Evolutionary conservation across 345 rosid species (phyloP).

Genomic region (Conringia planisiliqua): DNA sequence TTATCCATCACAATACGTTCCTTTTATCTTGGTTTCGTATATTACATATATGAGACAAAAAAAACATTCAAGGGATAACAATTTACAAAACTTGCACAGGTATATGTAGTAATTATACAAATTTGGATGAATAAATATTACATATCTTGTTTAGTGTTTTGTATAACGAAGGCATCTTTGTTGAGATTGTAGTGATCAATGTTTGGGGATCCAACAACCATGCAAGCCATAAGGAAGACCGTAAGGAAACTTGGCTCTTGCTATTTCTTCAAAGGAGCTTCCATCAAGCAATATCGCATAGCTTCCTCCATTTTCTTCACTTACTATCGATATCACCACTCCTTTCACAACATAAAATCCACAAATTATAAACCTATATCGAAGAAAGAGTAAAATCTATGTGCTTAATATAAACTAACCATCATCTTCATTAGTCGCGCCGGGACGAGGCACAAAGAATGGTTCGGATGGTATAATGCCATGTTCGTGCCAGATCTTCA

Average conservation of each 20-base stretch:
- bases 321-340: slow-evolving; percentile 76
- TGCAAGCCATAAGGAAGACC: slow-evolving; percentile 94
- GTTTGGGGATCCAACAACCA: slow-evolving; percentile 91
- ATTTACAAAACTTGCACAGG: slow-evolving; percentile 14
- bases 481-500: slow-evolving; percentile 76
- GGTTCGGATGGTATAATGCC: slow-evolving; percentile 94
- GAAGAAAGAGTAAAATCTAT: background rate
- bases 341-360: slow-evolving; percentile 41
- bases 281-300: slow-evolving; percentile 80
- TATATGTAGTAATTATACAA: slow-evolving; percentile 11
- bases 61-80: background rate
- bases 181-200: background rate
- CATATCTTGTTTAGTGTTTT: background rate
- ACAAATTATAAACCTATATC: background rate
- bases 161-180: slow-evolving; percentile 12
- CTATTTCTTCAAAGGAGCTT: slow-evolving; percentile 78
- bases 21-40: slow-evolving; percentile 11
- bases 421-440: slow-evolving; percentile 82
- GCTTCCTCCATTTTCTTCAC: slow-evolving; percentile 79
- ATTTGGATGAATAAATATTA: background rate
- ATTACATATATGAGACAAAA: slow-evolving; percentile 19
- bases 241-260: slow-evolving; percentile 89
- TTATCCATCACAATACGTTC: background rate
- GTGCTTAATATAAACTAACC: slow-evolving; percentile 43
- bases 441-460: slow-evolving; percentile 82